phyloP scores from a whole-genome alignment of 2,329 filamentous ascomycete genomes.

The Aspergillus texensis region DNA sequence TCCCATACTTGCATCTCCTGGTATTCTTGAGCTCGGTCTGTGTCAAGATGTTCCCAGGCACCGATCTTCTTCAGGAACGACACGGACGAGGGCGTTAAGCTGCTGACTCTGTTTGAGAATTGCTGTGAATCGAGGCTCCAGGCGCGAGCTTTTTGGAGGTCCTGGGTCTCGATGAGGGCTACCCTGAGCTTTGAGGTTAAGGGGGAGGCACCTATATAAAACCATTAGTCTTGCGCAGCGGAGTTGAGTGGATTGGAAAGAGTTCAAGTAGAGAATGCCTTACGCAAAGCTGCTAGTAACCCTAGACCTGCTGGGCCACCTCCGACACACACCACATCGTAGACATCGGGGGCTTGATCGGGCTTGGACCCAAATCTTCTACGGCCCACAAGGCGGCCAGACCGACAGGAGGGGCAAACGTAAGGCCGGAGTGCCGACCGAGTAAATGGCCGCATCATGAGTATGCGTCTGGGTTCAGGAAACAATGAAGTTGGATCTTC shows the following conservation, averaged over 20 bases:
- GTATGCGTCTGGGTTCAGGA: background rate
- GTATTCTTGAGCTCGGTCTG: constrained; percentile 78
- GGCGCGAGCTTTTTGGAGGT: constrained; percentile 68
- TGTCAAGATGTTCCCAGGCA: constrained; percentile 77
- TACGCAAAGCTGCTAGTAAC: constrained; percentile 75
- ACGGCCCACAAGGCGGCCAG: constrained; percentile 22
- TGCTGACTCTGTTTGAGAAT: constrained; percentile 95
- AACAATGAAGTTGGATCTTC: constrained; percentile 11
- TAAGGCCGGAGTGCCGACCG: constrained; percentile 40
- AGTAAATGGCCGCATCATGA: constrained; percentile 39
- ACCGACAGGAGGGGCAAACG: constrained; percentile 44
- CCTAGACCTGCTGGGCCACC: constrained; percentile 89
- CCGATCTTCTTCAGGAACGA: constrained; percentile 80
- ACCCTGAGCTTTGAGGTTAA: constrained; percentile 76
- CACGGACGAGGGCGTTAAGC: constrained; percentile 86
- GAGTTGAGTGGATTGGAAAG: background rate
- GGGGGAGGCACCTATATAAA: constrained; percentile 68
- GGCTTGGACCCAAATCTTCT: constrained; percentile 40
- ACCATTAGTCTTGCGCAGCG: constrained; percentile 9
- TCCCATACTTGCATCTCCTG: constrained; percentile 99
- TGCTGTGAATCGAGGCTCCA: constrained; percentile 68
- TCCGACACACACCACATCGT: constrained; percentile 90
- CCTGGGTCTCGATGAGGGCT: constrained; percentile 87
- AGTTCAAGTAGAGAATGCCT: constrained; percentile 26
- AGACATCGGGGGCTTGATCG: constrained; percentile 66